Evolutionary conservation across 108 stramenopile species (phyloP).

Genomic region (Nannochloropsis salina): DNA sequence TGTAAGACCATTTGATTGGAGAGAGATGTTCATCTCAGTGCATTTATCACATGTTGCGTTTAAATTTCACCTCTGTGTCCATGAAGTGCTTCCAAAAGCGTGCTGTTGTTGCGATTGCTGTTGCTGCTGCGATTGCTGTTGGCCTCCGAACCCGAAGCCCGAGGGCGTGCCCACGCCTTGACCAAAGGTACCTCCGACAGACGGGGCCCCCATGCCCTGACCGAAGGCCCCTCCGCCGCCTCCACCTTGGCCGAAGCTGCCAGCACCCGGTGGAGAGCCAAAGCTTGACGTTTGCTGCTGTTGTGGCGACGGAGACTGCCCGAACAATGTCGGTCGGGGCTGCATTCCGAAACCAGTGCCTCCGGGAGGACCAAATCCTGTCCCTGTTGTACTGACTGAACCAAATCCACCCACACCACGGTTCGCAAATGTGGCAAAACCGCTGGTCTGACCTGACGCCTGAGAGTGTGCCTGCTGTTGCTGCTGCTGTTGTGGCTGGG

Average conservation of each 20-base stretch:
- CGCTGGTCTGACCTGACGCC: background rate
- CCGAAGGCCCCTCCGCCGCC: background rate
- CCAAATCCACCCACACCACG: background rate
- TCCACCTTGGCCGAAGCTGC: background rate
- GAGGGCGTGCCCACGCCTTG: background rate
- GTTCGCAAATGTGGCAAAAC: constrained; percentile 17
- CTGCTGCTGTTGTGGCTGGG: constrained; percentile 4
- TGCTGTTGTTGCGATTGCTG: background rate
- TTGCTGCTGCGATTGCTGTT: constrained; percentile 5
- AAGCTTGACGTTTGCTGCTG: background rate
- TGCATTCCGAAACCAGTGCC: constrained; percentile 14
- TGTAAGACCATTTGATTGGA: background rate
- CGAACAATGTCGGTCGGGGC: background rate
- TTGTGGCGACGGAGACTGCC: background rate
- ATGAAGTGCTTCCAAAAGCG: background rate
- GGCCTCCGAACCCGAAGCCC: background rate
- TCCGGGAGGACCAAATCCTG: background rate
- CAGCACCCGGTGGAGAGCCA: background rate
- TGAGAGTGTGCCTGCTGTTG: background rate
- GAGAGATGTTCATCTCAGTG: background rate
- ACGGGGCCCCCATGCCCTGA: background rate
- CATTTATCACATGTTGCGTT: too few species aligned
- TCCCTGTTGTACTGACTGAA: background rate
- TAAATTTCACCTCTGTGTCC: background rate
- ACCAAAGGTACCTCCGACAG: background rate